Conservation (phyloP, 371 early-diverging fungal genomes). For the Lichtheimia hyalospora region DNA sequence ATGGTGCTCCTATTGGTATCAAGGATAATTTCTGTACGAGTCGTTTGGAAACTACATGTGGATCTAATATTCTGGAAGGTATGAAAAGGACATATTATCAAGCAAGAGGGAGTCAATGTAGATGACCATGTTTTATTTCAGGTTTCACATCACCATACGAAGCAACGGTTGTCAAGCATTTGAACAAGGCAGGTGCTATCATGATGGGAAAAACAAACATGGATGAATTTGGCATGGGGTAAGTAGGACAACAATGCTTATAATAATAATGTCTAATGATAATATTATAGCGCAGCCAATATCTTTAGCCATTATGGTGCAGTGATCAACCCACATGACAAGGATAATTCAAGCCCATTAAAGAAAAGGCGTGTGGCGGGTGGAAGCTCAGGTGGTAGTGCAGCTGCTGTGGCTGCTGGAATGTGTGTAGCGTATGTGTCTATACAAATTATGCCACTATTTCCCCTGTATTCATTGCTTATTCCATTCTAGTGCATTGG, state of each 20-base stretch:
- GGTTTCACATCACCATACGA: conserved; percentile 77
- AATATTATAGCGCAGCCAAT: conserved; percentile 50
- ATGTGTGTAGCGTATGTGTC: conserved; percentile 67
- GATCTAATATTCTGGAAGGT: conserved; percentile 68
- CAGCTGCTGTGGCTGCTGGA: conserved; percentile 85
- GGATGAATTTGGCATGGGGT: conserved; percentile 99
- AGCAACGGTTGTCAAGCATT: conserved; percentile 71
- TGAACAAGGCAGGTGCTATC: conserved; percentile 68
- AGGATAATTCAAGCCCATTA: conserved; percentile 8
- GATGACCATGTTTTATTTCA: not conserved
- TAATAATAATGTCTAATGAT: not conserved
- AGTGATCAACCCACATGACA: conserved; percentile 47
- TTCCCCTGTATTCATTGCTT: not conserved
- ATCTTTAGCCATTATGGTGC: conserved; percentile 51
- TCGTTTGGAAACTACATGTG: conserved; percentile 66
- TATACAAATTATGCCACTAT: not conserved
- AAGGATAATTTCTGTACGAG: conserved; percentile 76
- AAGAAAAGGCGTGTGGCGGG: conserved; percentile 63
- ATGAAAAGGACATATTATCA: conserved; percentile 8
- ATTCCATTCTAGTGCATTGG: conserved; percentile 62
- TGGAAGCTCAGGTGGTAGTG: conserved; percentile 93
- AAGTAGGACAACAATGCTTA: conserved; percentile 10
- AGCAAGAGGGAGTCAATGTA: not conserved
- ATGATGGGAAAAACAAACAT: conserved; percentile 89
- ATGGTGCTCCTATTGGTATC: conserved; percentile 64